Conservation (phyloP, 345 rosid genomes). For the Bruguiera parviflora region DNA sequence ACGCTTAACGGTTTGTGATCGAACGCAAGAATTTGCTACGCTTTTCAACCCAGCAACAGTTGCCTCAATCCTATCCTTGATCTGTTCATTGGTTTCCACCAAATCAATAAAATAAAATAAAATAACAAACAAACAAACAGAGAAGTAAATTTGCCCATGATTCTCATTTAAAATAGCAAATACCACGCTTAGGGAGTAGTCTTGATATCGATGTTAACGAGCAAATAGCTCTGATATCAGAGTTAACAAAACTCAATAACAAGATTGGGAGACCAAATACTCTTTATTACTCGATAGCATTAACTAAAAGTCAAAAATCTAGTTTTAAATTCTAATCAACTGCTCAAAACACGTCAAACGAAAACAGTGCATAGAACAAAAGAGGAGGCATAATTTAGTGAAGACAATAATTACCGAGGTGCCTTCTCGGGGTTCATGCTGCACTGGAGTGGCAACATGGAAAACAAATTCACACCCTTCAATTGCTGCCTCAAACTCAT, state of each 20-base stretch:
- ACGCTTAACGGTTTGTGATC: constrained; percentile 23
- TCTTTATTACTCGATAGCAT: too few relatives aligned
- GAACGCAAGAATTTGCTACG: constrained; percentile 20
- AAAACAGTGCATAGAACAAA: background rate
- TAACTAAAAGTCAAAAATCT: too few relatives aligned
- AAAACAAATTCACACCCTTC: constrained; percentile 28
- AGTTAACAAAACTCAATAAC: too few relatives aligned
- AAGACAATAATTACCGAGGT: constrained; percentile 6
- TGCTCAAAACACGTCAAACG: too few relatives aligned
- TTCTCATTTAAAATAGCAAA: too few relatives aligned
- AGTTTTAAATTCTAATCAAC: too few relatives aligned
- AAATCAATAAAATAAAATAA: too few relatives aligned
- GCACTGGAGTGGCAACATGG: constrained; percentile 24
- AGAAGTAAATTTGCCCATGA: background rate
- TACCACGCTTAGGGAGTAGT: too few relatives aligned
- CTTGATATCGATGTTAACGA: too few relatives aligned
- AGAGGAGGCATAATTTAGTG: background rate
- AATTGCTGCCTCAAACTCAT: constrained; percentile 25
- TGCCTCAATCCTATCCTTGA: constrained; percentile 23
- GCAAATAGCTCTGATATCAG: too few relatives aligned
- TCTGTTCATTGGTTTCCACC: constrained; percentile 5
- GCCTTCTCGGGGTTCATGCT: background rate
- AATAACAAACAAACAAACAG: background rate
- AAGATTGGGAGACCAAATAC: too few relatives aligned
- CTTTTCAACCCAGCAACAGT: constrained; percentile 18